A percentile compares a stretch with the other conserved stretches of the same genome.
phyloP scores from a whole-genome alignment of 1,139 yeast species.

The Protomyces arabidopsidicola region DNA sequence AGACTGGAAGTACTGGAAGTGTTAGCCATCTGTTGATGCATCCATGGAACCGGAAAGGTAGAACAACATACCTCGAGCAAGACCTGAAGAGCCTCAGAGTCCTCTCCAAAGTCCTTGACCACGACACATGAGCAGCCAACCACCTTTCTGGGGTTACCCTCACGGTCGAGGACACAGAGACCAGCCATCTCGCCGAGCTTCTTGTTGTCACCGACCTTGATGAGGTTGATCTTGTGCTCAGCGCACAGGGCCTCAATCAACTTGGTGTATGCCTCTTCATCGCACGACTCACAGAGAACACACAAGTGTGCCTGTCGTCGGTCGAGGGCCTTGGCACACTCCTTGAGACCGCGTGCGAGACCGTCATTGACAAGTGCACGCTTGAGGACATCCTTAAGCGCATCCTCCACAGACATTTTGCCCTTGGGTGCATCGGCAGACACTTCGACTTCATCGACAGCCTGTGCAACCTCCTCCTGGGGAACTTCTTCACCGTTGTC shows the following conservation, averaged over 20 bases:
- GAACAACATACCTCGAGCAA: conserved; percentile 9
- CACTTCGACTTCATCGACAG: conserved; percentile 76
- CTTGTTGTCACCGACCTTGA: conserved; percentile 99
- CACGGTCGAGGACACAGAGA: conserved; percentile 99
- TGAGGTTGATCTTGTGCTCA: conserved; percentile 94
- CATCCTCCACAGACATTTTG: conserved; percentile 95
- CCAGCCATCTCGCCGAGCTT: conserved; percentile 99
- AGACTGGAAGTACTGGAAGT: not conserved
- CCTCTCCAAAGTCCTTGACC: conserved; percentile 58
- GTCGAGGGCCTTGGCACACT: conserved; percentile 98
- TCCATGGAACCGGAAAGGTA: too few species aligned
- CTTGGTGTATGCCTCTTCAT: conserved; percentile 94
- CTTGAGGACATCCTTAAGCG: conserved; percentile 96
- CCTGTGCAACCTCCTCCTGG: conserved; percentile 45
- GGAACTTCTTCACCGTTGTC: conserved; percentile 28
- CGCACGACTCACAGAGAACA: conserved; percentile 96
- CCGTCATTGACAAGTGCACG: conserved; percentile 98
- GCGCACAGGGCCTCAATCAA: conserved; percentile 99
- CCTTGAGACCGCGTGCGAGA: conserved; percentile 99
- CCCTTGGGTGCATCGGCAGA: conserved; percentile 63
- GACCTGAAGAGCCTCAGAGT: conserved; percentile 80
- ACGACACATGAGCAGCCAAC: conserved; percentile 99
- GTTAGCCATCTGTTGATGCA: not conserved
- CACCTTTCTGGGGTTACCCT: conserved; percentile 99
- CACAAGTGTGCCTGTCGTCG: conserved; percentile 97